Base-by-base conservation (phyloP, 768 basidiomycete genomes). In the Russula emetica region DNA sequence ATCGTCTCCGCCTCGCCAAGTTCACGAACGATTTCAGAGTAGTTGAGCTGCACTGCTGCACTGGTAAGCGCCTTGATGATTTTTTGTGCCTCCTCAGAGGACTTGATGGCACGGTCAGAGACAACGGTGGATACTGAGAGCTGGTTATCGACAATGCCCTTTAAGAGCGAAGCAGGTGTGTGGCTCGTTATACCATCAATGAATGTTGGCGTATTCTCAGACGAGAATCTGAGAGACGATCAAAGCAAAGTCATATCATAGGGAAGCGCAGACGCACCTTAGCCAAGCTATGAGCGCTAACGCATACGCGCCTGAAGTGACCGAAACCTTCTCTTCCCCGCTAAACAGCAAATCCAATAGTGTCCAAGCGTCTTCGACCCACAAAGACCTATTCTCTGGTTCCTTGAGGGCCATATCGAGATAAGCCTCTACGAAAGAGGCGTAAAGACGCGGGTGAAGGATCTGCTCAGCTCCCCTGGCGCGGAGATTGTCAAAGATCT, bases 401-500 rank as follows among this genome's bases (percentile, higher is more conserved):
- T 84, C 83, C 67, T 80, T 79, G 50, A 70, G 66, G 13, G 85
- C 85, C 81, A 86, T 82, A 44, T 79, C 76, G 30, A 87, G 61
- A 67, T 87, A 91, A 0, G 86, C 84, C 45, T 80, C 78, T 26
- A 93, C 73, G 68, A 93, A 83, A 11, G 82, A 78, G 71, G 91
- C 87, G 73, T 88, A 88, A 32, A 82, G 63, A 20, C 78, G 75
- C 3, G 70, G 58, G 13, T 82, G 77, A 24, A 85, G 70, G 18
- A 90, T 70, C 5, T 79, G 76, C 5, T 83, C 77, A 0, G 78
- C 77, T 0, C 81, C 68, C 0, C 74, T 67, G 10, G 66, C 66
- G 7, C 87, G 82, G 42, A 94, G 73, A 10, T 80, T 78, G 53
- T 84, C 82, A 66, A 94, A 93, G 26, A 95, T 82, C 42, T 78